A percentile compares a stretch with the other conserved stretches of the same genome.
phyloP scores from a whole-genome alignment of 352 stramenopile genomes.

The Phytophthora constricta region DNA sequence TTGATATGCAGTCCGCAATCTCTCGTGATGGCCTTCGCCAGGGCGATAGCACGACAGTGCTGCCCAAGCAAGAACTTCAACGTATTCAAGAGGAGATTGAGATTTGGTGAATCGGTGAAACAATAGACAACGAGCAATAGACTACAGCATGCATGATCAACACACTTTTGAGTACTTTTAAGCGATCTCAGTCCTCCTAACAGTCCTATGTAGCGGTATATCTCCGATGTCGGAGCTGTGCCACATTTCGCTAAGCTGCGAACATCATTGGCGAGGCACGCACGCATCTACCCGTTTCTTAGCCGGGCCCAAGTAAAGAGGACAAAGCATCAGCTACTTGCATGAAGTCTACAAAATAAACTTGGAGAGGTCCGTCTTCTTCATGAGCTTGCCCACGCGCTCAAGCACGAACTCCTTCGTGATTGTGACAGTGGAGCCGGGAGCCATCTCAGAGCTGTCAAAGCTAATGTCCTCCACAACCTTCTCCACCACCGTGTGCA shows the following conservation, averaged over 20 bases:
- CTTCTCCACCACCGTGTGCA: constrained; percentile 98
- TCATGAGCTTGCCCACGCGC: constrained; percentile 94
- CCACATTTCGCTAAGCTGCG: too few species aligned
- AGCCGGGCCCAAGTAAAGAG: constrained; percentile 6
- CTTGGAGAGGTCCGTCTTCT: constrained; percentile 96
- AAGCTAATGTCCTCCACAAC: constrained; percentile 99
- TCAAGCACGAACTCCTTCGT: constrained; percentile 95
- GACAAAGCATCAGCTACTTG: constrained; percentile 14
- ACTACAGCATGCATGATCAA: constrained; percentile 5
- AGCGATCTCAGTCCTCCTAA: too few species aligned
- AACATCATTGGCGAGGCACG: too few species aligned
- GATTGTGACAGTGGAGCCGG: constrained; percentile 88
- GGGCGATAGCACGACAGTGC: constrained; percentile 47
- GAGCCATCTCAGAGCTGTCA: constrained; percentile 93
- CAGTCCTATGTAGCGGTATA: too few species aligned
- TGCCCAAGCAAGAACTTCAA: constrained; percentile 74
- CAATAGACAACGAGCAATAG: constrained; percentile 12
- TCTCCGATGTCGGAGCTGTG: too few species aligned
- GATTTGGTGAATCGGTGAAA: constrained; percentile 61
- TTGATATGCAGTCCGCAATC: constrained; percentile 52
- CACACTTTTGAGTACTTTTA: background rate
- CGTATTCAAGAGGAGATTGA: constrained; percentile 83
- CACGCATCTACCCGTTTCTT: too few species aligned
- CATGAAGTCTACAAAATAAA: constrained; percentile 96
- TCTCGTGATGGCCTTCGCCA: constrained; percentile 56